Conservation (phyloP, 495 filamentous ascomycete genomes). For the Penicillium manginii region DNA sequence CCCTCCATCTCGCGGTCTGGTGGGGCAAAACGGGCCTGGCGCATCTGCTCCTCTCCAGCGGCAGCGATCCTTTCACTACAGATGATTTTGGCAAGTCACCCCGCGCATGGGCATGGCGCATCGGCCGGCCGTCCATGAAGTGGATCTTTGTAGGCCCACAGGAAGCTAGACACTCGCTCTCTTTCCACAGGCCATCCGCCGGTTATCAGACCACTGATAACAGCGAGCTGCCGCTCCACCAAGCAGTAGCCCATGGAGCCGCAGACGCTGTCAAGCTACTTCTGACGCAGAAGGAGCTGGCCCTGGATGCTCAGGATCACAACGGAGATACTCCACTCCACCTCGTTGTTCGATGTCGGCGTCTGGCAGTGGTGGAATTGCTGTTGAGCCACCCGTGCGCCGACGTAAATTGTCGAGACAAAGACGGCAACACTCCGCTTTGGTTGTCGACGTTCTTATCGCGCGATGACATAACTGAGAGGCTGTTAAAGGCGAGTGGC, state of each 20-base stretch:
- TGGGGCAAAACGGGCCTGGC: too few relatives aligned
- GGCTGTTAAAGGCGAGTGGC: conserved; percentile 7
- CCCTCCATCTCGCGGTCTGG: too few relatives aligned
- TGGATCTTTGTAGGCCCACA: conserved; percentile 5
- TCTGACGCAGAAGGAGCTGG: conserved; percentile 6
- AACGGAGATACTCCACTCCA: conserved; percentile 16
- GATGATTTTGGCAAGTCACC: conserved; percentile 16
- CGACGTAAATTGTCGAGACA: conserved; percentile 12
- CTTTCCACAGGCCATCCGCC: background rate
- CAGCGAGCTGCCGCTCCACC: conserved; percentile 11
- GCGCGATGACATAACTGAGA: conserved; percentile 12
- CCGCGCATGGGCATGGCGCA: conserved; percentile 6
- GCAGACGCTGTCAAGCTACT: conserved; percentile 9
- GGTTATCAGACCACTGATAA: conserved; percentile 3
- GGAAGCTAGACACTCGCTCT: background rate
- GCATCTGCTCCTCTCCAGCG: background rate
- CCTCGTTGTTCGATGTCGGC: conserved; percentile 12
- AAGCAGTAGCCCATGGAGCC: conserved; percentile 14
- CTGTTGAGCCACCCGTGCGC: conserved; percentile 6
- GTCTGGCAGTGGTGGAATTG: conserved; percentile 13
- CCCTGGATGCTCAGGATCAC: conserved; percentile 5
- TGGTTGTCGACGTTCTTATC: conserved; percentile 16
- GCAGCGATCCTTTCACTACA: conserved; percentile 9
- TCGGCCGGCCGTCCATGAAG: conserved; percentile 9
- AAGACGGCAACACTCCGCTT: conserved; percentile 16